Evolutionary conservation across 176 grass and related monocot genomes (phyloP), one percentile per base, ranked within the genome.

Genomic region (Tuctoria greenei): DNA sequence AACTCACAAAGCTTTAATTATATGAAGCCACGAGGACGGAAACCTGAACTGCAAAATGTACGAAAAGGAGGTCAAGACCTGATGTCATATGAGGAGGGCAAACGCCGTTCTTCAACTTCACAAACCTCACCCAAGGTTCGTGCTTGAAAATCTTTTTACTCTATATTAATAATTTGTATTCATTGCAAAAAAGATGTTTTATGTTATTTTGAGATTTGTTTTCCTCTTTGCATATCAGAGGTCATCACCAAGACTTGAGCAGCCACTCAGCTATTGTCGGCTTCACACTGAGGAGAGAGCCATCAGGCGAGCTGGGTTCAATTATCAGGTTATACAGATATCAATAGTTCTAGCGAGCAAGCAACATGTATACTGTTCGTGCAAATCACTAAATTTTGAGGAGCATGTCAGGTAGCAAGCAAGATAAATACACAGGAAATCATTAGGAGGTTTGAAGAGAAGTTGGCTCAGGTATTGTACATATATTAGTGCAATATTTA

Each of bases 221-320:
- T 31, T 31, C 31, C 31, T 31, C 42, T 35, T 26, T 63, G 63
- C 41, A 23, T 43, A n/a, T 59, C 81, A 85, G 69, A 86, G 75
- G 46, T 72, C 83, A 40, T 31, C 31, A 31, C 58, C 64, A 12
- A 82, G 72, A 47, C 81, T 71, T 10, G 90, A 93, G 20, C 74
- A 89, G 4, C 86, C 90, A 18, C 55, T 78, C 10, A 89, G 78
- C 67, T 78, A 84, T 40, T 78, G 71, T 1, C 89, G 88, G 55
- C 93, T 97, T 87, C 90, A 89, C 81, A 93, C 90, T 0, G 88
- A 93, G 74, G 84, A 91, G 72, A 93, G 93, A 82, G 90, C 93
- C 8, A 77, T 86, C 47, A 83, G 70, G 49, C 74, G 88, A 63
- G 90, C 88, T 18, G 91, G 90, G 43, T 97, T 82, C 45, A 90